phyloP scores from a whole-genome alignment of 345 rosid genomes.

The Populus alba region DNA sequence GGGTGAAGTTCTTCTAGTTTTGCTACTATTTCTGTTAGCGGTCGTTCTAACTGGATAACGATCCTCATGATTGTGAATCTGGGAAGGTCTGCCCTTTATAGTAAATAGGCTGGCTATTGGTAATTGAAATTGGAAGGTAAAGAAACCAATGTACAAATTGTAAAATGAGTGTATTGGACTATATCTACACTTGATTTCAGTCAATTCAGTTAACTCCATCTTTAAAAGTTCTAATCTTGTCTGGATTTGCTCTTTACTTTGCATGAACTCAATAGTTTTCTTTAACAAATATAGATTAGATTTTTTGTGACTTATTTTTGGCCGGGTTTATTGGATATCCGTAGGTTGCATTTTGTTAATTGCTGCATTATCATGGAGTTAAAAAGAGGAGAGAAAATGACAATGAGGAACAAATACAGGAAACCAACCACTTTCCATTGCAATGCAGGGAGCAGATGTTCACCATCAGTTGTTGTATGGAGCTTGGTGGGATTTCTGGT shows the following conservation, averaged over 20 bases:
- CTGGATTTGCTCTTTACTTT: neutral
- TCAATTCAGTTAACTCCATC: neutral
- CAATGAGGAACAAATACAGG: conserved; percentile 74
- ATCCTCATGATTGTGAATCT: neutral
- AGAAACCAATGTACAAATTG: neutral
- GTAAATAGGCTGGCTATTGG: neutral
- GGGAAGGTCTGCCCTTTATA: neutral
- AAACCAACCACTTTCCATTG: conserved; percentile 65
- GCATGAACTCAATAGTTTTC: neutral
- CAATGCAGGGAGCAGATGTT: conserved; percentile 76
- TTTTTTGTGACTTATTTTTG: conserved; percentile 27
- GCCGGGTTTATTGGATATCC: conserved; percentile 38
- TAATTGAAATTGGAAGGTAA: neutral
- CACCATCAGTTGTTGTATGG: conserved; percentile 54
- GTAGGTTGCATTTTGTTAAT: conserved; percentile 46
- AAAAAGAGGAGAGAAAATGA: conserved; percentile 57
- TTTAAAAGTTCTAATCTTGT: neutral
- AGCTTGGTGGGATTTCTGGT: conserved; percentile 68
- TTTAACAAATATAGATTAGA: conserved; percentile 7
- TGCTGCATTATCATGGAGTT: conserved; percentile 61
- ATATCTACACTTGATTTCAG: neutral
- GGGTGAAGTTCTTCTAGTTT: neutral
- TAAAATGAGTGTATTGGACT: conserved; percentile 9
- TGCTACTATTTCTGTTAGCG: neutral
- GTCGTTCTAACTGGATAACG: neutral